Evolutionary conservation across 1,139 yeast genomes (phyloP).

Genomic region (Kodamaea ohmeri): DNA sequence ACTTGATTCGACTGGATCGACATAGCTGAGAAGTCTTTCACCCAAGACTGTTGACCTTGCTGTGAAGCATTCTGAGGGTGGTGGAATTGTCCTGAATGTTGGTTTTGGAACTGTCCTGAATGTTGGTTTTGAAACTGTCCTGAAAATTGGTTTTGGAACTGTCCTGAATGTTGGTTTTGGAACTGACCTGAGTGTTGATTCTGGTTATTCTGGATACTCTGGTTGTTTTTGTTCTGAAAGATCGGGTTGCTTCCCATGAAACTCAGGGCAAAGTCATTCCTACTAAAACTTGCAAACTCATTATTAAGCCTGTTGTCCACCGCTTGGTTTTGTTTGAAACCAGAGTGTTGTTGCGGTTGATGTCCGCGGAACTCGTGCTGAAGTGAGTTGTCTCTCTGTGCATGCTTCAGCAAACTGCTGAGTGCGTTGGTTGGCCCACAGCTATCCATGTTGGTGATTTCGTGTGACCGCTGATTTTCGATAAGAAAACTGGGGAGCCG

Average conservation of each 20-base stretch:
- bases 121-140: conserved; percentile 7
- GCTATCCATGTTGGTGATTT: conserved; percentile 4
- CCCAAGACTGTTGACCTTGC: conserved; percentile 23
- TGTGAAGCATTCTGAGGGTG: conserved; percentile 11
- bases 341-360: conserved; percentile 11
- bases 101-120: conserved; percentile 12
- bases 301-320: conserved; percentile 31
- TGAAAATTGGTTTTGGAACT: not conserved
- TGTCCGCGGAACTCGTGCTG: conserved; percentile 20
- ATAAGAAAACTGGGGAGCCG: conserved; percentile 4
- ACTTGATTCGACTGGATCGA: conserved; percentile 16
- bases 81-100: conserved; percentile 14
- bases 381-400: conserved; percentile 25
- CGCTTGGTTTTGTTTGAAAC: conserved; percentile 11
- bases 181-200: no score
- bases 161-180: conserved; percentile 1
- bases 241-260: conserved; percentile 19
- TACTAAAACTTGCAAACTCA: conserved; percentile 34
- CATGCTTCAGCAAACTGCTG: conserved; percentile 22
- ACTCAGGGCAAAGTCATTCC: conserved; percentile 20
- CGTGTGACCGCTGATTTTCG: conserved; percentile 1
- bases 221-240: conserved; percentile 15
- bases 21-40: conserved; percentile 33
- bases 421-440: conserved; percentile 28
- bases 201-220: conserved; percentile 12